Percentiles rank a stretch among this genome's conserved stretches.
Conservation (phyloP, 2,329 filamentous ascomycete species). For the Plenodomus lindquistii region DNA sequence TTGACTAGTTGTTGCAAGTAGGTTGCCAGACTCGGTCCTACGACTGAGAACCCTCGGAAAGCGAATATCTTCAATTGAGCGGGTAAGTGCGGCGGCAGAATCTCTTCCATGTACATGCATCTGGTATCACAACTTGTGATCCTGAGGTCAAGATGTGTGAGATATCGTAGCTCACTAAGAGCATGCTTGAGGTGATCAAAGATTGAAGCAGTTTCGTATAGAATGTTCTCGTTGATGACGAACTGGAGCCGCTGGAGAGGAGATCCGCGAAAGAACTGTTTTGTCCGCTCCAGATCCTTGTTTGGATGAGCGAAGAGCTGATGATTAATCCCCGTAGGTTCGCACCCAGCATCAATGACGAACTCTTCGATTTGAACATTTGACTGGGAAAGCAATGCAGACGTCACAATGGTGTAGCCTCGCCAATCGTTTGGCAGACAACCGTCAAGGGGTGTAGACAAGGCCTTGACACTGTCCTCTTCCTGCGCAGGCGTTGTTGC, state of each 20-base stretch:
- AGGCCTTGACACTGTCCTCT: not conserved
- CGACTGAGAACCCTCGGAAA: not conserved
- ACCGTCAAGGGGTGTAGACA: not conserved
- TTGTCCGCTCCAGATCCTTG: not conserved
- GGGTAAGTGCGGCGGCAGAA: not conserved
- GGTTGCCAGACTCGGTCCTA: not conserved
- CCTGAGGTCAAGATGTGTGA: not conserved
- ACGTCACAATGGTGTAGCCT: not conserved
- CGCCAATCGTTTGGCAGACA: not conserved
- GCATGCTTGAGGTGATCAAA: not conserved
- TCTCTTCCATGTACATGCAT: not conserved
- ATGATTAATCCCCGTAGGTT: not conserved
- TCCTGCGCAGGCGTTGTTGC: slow-evolving; percentile 4
- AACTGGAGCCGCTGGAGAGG: not conserved
- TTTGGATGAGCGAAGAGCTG: not conserved
- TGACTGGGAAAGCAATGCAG: not conserved
- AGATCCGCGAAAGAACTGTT: not conserved
- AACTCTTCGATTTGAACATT: not conserved
- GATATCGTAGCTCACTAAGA: not conserved
- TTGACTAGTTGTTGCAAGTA: not conserved
- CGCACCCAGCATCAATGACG: not conserved
- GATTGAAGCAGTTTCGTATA: not conserved
- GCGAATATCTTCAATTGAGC: not conserved
- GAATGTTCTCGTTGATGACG: not conserved
- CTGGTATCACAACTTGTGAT: too few species aligned